These are phyloP conservation scores for Isabelozyma gotoi DNA, from an alignment of 805 yeast genomes.

Conservation along the genomic window DNA sequence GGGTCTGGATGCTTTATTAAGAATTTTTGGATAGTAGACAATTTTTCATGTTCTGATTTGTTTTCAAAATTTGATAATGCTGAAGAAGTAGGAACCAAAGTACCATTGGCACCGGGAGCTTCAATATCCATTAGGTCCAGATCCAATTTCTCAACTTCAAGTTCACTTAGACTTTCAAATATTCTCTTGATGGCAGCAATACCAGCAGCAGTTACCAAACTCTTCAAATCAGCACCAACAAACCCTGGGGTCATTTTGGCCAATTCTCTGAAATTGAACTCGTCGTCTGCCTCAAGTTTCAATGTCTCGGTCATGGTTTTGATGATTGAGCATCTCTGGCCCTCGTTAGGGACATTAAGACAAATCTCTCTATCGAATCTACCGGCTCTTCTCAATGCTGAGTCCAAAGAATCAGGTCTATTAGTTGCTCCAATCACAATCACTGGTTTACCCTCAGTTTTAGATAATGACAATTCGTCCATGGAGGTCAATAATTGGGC, in stretches of 20 bases:
- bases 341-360: constrained; percentile 90
- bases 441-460: constrained; percentile 90
- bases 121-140: constrained; percentile 36
- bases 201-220: constrained; percentile 93
- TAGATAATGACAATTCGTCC: constrained; percentile 87
- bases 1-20: constrained; percentile 76
- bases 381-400: constrained; percentile 95
- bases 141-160: constrained; percentile 28
- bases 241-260: constrained; percentile 96
- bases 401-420: constrained; percentile 91
- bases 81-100: constrained; percentile 1
- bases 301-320: constrained; percentile 68
- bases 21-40: constrained; percentile 72
- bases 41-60: constrained; percentile 34
- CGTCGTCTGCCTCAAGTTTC: constrained; percentile 58
- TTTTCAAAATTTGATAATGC: constrained; percentile 28
- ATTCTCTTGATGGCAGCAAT: constrained; percentile 91
- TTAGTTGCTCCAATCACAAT: constrained; percentile 95
- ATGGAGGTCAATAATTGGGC: constrained; percentile 93
- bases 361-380: constrained; percentile 94
- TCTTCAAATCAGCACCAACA: constrained; percentile 96
- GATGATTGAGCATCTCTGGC: constrained; percentile 72
- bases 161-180: constrained; percentile 57
- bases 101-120: no score
- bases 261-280: constrained; percentile 64